Evolutionary conservation across 2,329 filamentous ascomycete genomes (phyloP).

Genomic region (Sarocladium oryzae): DNA sequence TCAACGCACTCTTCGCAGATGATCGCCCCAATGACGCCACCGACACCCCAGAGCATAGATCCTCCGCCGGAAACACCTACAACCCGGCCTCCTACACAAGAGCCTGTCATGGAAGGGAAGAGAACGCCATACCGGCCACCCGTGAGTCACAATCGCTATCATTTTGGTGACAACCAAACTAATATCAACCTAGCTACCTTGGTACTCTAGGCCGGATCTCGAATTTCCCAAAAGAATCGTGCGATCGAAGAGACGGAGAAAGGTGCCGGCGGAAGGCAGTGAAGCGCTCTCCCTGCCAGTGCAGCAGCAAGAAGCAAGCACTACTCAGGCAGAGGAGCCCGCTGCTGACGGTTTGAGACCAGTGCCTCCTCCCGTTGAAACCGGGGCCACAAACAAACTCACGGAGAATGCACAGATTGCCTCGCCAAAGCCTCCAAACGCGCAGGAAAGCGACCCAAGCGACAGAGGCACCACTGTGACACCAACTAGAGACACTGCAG

Average conservation of each 20-base stretch:
- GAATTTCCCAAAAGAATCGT: conserved; percentile 39
- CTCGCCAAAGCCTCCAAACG: conserved; percentile 28
- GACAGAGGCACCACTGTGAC: background rate
- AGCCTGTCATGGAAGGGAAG: conserved; percentile 11
- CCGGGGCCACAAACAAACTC: conserved; percentile 9
- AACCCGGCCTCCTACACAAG: conserved; percentile 9
- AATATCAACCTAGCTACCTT: conserved; percentile 42
- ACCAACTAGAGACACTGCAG: background rate
- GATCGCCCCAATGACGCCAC: conserved; percentile 39
- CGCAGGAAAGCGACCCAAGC: conserved; percentile 18
- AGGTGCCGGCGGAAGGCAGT: conserved; percentile 28
- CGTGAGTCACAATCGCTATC: conserved; percentile 32
- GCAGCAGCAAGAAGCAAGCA: conserved; percentile 28
- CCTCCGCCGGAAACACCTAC: conserved; percentile 13
- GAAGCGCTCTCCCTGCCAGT: conserved; percentile 36
- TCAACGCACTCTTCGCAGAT: conserved; percentile 43
- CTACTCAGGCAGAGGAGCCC: conserved; percentile 7
- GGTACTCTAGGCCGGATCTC: conserved; percentile 45
- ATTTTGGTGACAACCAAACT: background rate
- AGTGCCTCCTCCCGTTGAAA: conserved; percentile 10
- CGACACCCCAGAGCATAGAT: conserved; percentile 34
- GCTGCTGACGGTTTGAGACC: conserved; percentile 3
- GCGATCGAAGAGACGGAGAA: conserved; percentile 37
- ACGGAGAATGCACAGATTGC: conserved; percentile 26
- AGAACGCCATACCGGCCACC: conserved; percentile 39